Conservation (phyloP, 345 rosid species). For the Dimocarpus longan region DNA sequence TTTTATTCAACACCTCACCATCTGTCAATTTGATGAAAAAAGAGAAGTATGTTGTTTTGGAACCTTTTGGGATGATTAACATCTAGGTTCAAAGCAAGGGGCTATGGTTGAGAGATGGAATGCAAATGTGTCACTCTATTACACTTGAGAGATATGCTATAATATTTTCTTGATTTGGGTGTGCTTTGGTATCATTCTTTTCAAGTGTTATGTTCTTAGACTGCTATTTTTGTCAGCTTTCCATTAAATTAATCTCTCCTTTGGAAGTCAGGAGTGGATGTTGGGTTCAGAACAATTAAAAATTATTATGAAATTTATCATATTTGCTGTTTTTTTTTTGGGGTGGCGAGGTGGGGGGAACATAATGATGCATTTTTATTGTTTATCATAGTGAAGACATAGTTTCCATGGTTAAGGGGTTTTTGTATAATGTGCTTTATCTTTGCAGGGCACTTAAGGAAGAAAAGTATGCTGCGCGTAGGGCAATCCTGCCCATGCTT, state of each 20-base stretch:
- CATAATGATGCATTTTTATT: not conserved
- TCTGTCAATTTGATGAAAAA: not conserved
- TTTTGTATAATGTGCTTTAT: conserved; percentile 1
- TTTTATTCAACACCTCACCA: not conserved
- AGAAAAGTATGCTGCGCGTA: conserved; percentile 91
- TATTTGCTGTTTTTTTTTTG: no score
- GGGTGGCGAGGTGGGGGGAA: no score
- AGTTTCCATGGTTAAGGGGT: not conserved
- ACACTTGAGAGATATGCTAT: not conserved
- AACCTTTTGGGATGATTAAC: not conserved
- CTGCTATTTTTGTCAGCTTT: not conserved
- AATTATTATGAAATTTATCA: not conserved
- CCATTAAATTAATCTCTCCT: not conserved
- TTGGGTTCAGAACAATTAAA: not conserved
- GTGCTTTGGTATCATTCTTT: not conserved
- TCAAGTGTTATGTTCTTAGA: not conserved
- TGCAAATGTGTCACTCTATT: not conserved
- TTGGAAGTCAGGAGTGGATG: not conserved
- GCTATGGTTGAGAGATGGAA: not conserved
- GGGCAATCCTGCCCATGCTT: conserved; percentile 82
- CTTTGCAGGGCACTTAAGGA: conserved; percentile 85
- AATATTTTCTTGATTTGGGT: not conserved
- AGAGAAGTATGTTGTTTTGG: not conserved
- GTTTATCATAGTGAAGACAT: not conserved
- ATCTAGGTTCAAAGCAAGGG: not conserved